phyloP scores from a whole-genome alignment of 805 yeast species.

The Candida tibetensis region DNA sequence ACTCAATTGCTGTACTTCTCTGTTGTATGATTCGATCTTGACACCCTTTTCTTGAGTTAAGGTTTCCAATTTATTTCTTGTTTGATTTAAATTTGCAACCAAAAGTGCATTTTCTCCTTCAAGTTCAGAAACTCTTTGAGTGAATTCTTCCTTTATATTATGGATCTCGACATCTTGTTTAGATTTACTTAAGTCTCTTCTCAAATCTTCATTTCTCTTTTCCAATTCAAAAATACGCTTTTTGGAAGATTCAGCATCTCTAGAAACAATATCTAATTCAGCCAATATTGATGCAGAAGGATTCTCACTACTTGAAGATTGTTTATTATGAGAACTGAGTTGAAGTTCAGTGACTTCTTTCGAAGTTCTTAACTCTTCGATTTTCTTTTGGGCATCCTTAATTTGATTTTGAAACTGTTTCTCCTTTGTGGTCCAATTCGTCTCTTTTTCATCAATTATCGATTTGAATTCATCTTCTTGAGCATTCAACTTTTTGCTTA shows the following conservation, averaged over 20 bases:
- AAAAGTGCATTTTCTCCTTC: conserved; percentile 69
- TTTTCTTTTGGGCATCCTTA: conserved; percentile 49
- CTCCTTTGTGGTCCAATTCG: conserved; percentile 64
- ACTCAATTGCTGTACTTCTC: conserved; percentile 48
- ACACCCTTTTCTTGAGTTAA: conserved; percentile 24
- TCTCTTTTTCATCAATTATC: conserved; percentile 67
- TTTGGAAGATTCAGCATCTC: conserved; percentile 73
- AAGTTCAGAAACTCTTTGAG: conserved; percentile 49
- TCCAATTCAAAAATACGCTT: conserved; percentile 68
- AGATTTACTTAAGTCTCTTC: conserved; percentile 58
- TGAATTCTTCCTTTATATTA: conserved; percentile 38
- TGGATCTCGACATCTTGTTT: conserved; percentile 47
- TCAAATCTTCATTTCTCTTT: conserved; percentile 70
- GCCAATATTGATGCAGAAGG: conserved; percentile 38
- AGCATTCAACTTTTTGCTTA: conserved; percentile 55
- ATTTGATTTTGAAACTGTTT: conserved; percentile 49
- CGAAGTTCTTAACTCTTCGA: conserved; percentile 62
- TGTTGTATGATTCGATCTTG: conserved; percentile 35
- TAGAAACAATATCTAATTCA: conserved; percentile 63
- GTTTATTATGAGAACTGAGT: conserved; percentile 46
- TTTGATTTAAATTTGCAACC: conserved; percentile 55
- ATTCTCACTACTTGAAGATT: conserved; percentile 23
- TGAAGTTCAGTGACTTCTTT: conserved; percentile 65
- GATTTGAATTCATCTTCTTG: conserved; percentile 74
- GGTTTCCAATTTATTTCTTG: conserved; percentile 30